These are phyloP conservation scores for Monosporascus cannonballus DNA, from an alignment of 2,329 filamentous ascomycete genomes.

Conservation along the genomic window DNA sequence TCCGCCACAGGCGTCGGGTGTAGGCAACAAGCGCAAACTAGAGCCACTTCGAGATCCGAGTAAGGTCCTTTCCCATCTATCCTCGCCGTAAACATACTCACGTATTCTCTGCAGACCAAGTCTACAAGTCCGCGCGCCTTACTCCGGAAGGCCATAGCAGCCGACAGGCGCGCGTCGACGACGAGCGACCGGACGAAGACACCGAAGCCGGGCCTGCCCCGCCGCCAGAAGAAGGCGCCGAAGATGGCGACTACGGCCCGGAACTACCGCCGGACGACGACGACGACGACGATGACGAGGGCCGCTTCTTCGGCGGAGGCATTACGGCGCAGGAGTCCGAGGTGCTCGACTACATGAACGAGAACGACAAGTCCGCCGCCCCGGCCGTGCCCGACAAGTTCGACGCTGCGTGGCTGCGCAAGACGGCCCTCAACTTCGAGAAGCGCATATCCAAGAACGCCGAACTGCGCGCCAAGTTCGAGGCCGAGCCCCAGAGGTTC, in stretches of 20 bases:
- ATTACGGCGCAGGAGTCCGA: constrained; percentile 75
- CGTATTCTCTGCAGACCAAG: constrained; percentile 39
- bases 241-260: constrained; percentile 26
- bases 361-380: constrained; percentile 29
- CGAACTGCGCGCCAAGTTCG: constrained; percentile 62
- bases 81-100: not conserved
- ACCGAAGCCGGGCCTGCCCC: constrained; percentile 45
- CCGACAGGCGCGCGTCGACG: constrained; percentile 40
- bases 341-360: constrained; percentile 82
- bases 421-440: constrained; percentile 77
- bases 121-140: constrained; percentile 58
- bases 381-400: constrained; percentile 61
- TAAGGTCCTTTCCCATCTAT: constrained; percentile 29
- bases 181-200: constrained; percentile 33
- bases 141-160: constrained; percentile 36
- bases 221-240: constrained; percentile 46
- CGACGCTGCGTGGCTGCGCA: constrained; percentile 77
- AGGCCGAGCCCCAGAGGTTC: constrained; percentile 23
- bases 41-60: constrained; percentile 57
- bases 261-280: constrained; percentile 21
- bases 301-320: constrained; percentile 91
- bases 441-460: constrained; percentile 87
- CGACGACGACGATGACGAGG: constrained; percentile 71
- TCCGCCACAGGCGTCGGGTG: constrained; percentile 26
- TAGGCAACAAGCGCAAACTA: constrained; percentile 56